Conservation (phyloP, 2,329 filamentous ascomycete genomes). For the Epichloe typhina region DNA sequence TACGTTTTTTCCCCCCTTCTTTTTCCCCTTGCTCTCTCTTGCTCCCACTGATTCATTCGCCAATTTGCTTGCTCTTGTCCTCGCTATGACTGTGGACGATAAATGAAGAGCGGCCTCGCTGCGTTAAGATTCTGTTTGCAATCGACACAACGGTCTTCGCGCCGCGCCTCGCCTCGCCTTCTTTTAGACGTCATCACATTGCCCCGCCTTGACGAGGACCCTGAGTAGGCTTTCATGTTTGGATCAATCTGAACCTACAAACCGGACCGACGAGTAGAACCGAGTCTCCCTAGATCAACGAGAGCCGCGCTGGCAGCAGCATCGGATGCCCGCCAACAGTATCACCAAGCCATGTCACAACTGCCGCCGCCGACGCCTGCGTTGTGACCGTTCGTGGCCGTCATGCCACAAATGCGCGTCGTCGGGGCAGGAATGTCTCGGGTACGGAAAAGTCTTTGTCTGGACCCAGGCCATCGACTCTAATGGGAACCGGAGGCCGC, state of each 20-base stretch:
- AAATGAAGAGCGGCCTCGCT: neutral
- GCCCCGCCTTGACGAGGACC: neutral
- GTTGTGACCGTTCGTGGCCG: slow-evolving; percentile 48
- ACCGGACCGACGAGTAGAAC: neutral
- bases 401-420: slow-evolving; percentile 45
- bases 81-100: slow-evolving; percentile 1
- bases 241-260: neutral
- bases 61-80: neutral
- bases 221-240: neutral
- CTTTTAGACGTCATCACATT: neutral
- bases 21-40: neutral
- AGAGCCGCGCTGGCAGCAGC: neutral
- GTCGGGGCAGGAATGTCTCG: slow-evolving; percentile 44
- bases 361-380: slow-evolving; percentile 45
- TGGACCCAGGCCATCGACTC: slow-evolving; percentile 43
- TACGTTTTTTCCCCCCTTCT: neutral
- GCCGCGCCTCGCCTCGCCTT: neutral
- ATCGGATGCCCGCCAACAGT: slow-evolving; percentile 20
- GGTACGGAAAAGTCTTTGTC: slow-evolving; percentile 46
- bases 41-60: neutral
- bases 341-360: slow-evolving; percentile 42
- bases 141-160: neutral
- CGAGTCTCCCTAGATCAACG: neutral
- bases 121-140: neutral
- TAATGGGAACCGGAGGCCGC: slow-evolving; percentile 30